A percentile compares a stretch with the other conserved stretches of the same genome.
These are phyloP conservation scores for Dentipellis fragilis DNA, from an alignment of 768 basidiomycete species.

Conservation along the genomic window DNA sequence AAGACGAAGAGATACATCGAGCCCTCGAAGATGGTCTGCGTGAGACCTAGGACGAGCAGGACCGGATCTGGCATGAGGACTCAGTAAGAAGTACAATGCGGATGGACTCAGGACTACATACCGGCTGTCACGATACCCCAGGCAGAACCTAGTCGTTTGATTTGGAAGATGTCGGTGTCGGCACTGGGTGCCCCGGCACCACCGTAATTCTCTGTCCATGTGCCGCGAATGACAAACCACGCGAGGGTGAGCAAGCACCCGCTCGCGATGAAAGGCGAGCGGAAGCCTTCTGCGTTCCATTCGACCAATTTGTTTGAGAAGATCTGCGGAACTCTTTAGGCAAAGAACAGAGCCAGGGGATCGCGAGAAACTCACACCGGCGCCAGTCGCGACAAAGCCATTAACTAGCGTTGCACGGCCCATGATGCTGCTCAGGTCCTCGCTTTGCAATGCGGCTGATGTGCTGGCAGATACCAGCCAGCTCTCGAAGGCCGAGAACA, in stretches of 20 bases:
- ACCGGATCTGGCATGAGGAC: conserved; percentile 35
- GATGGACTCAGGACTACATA: conserved; percentile 2
- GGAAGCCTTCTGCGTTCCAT: conserved; percentile 35
- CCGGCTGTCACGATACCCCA: conserved; percentile 38
- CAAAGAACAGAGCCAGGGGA: background rate
- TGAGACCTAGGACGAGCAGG: conserved; percentile 56
- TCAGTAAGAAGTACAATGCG: background rate
- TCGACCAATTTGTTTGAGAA: conserved; percentile 46
- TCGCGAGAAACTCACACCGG: conserved; percentile 43
- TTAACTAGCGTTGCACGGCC: conserved; percentile 68
- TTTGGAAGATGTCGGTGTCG: conserved; percentile 35
- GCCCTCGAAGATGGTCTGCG: conserved; percentile 76
- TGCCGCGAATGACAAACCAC: conserved; percentile 43
- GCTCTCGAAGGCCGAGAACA: conserved; percentile 68
- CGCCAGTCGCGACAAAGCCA: conserved; percentile 58
- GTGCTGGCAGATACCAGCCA: conserved; percentile 64
- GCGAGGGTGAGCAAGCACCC: conserved; percentile 42
- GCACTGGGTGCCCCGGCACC: conserved; percentile 21
- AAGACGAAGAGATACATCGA: conserved; percentile 84
- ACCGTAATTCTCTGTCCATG: conserved; percentile 69
- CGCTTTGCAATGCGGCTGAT: conserved; percentile 36
- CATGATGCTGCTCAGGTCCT: conserved; percentile 58
- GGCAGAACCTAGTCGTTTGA: conserved; percentile 43
- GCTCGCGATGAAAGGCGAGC: conserved; percentile 59
- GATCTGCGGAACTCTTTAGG: background rate